phyloP scores from a whole-genome alignment of 2,329 filamentous ascomycete genomes.

The Pseudopithomyces chartarum region DNA sequence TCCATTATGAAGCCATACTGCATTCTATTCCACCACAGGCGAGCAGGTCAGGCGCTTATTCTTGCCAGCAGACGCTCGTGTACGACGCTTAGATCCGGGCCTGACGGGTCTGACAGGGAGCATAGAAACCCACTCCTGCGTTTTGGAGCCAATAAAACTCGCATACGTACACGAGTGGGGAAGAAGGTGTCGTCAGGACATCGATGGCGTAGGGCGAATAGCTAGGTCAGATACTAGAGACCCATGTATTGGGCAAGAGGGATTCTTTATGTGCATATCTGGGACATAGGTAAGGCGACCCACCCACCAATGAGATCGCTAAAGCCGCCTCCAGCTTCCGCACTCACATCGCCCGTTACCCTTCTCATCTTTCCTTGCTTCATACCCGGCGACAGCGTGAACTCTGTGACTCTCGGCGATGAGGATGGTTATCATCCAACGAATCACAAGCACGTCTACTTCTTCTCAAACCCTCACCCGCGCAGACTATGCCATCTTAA shows the following conservation, averaged over 20 bases:
- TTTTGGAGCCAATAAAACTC: slow-evolving; percentile 32
- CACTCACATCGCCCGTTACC: slow-evolving; percentile 24
- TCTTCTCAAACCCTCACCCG: slow-evolving; percentile 20
- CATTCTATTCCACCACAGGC: slow-evolving; percentile 22
- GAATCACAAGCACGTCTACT: slow-evolving; percentile 21
- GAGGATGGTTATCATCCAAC: slow-evolving; percentile 20
- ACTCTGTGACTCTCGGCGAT: slow-evolving; percentile 19
- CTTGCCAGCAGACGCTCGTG: slow-evolving; percentile 31
- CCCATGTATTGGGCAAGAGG: slow-evolving; percentile 38
- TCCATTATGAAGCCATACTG: slow-evolving; percentile 30
- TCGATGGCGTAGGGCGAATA: slow-evolving; percentile 22
- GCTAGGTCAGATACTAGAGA: slow-evolving; percentile 17
- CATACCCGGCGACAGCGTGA: slow-evolving; percentile 23
- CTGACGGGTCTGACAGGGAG: slow-evolving; percentile 26
- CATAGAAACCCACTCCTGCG: slow-evolving; percentile 16
- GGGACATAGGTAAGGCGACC: slow-evolving; percentile 37
- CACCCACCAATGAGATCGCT: slow-evolving; percentile 35
- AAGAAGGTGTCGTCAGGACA: slow-evolving; percentile 23
- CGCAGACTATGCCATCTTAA: slow-evolving; percentile 21
- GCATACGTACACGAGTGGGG: slow-evolving; percentile 25
- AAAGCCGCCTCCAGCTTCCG: slow-evolving; percentile 24
- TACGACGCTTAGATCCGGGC: slow-evolving; percentile 31
- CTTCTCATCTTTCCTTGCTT: slow-evolving; percentile 27
- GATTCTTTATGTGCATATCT: slow-evolving; percentile 38
- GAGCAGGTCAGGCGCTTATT: slow-evolving; percentile 41